These are phyloP conservation scores for Carex cristatella DNA, from an alignment of 176 grass and related monocot genomes.

Conservation along the genomic window DNA sequence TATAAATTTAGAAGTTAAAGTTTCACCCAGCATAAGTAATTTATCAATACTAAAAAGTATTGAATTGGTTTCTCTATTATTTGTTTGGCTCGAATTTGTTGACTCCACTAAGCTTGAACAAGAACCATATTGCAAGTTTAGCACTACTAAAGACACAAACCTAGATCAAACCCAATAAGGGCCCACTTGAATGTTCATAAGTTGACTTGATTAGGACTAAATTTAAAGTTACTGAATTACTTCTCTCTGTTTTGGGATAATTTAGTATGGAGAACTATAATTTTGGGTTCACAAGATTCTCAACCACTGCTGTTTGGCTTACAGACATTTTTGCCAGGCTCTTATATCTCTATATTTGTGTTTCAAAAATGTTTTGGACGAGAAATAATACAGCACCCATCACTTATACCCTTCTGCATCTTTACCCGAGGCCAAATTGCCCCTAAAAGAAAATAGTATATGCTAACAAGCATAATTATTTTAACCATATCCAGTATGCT, in stretches of 20 bases:
- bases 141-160: neutral
- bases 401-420: neutral
- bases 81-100: neutral
- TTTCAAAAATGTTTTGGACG: neutral
- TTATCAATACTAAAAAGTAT: constrained; percentile 5
- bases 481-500: neutral
- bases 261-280: neutral
- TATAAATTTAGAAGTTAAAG: neutral
- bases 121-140: neutral
- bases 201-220: neutral
- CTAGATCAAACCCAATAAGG: neutral
- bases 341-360: neutral
- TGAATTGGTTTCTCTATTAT: neutral
- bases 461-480: neutral
- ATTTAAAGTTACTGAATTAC: neutral
- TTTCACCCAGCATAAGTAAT: neutral
- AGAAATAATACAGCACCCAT: neutral
- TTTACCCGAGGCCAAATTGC: neutral
- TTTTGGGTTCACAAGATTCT: neutral
- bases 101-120: neutral
- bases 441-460: neutral
- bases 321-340: neutral
- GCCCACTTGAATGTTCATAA: neutral
- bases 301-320: neutral
- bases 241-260: neutral